These are phyloP conservation scores for Erodium trifolium DNA, from an alignment of 441 rosid species.

Conservation along the genomic window DNA sequence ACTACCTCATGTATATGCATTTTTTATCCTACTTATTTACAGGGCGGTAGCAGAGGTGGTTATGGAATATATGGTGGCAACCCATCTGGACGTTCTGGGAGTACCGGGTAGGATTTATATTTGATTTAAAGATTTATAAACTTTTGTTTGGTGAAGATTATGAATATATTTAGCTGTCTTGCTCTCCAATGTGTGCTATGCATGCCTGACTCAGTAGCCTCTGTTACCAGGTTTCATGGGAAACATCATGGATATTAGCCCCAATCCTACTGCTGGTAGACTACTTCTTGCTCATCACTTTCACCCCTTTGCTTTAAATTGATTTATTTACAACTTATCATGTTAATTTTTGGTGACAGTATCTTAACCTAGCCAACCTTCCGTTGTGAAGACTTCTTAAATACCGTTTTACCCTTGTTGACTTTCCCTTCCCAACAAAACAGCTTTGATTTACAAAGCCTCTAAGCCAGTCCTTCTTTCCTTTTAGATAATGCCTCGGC, in stretches of 20 bases:
- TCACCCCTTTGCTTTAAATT: conserved; percentile 2
- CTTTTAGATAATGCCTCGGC: conserved; percentile 9
- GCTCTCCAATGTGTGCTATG: conserved; percentile 2
- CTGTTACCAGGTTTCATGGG: conserved; percentile 20
- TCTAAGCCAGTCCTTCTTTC: conserved; percentile 18
- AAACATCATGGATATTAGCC: conserved; percentile 23
- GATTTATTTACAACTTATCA: conserved; percentile 13
- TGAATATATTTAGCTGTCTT: neutral
- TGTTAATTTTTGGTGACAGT: conserved; percentile 20
- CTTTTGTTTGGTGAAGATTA: neutral
- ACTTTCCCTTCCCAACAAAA: conserved; percentile 20
- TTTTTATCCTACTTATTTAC: conserved; percentile 4
- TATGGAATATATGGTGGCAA: conserved; percentile 86
- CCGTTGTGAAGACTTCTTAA: conserved; percentile 18
- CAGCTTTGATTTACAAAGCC: conserved; percentile 23
- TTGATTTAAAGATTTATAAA: neutral
- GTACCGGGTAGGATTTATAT: conserved; percentile 59
- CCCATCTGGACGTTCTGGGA: conserved; percentile 65
- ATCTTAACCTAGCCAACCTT: conserved; percentile 20
- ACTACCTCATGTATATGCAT: neutral
- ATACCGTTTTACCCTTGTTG: conserved; percentile 15
- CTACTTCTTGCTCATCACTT: neutral
- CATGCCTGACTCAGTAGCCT: neutral
- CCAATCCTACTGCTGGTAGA: conserved; percentile 12
- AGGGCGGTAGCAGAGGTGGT: conserved; percentile 57